These are phyloP conservation scores for Aureobasidium sp. DNA, from an alignment of 2,329 filamentous ascomycete genomes.

Conservation along the genomic window DNA sequence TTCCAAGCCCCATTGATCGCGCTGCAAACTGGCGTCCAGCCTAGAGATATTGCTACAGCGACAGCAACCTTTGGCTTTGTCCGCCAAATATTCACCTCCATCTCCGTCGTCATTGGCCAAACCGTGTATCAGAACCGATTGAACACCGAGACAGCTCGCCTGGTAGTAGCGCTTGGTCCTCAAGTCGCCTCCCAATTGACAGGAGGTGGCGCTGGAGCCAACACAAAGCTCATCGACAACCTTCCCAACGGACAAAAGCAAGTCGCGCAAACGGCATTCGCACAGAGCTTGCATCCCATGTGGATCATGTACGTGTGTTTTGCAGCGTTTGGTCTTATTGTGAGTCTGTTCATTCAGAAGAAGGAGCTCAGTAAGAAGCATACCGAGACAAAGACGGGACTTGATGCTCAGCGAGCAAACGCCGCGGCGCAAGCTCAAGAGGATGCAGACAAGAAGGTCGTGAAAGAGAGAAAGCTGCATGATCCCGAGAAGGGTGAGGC, in stretches of 20 bases:
- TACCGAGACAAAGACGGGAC: slow-evolving; percentile 42
- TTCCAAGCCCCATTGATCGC: slow-evolving; percentile 60
- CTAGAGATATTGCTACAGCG: slow-evolving; percentile 54
- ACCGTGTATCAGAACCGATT: slow-evolving; percentile 70
- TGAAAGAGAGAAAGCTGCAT: slow-evolving; percentile 10
- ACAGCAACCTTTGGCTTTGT: slow-evolving; percentile 58
- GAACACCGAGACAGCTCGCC: slow-evolving; percentile 44
- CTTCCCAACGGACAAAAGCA: slow-evolving; percentile 41
- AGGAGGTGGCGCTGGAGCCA: slow-evolving; percentile 53
- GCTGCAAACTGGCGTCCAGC: slow-evolving; percentile 52
- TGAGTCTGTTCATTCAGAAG: slow-evolving; percentile 33
- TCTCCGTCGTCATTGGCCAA: slow-evolving; percentile 61
- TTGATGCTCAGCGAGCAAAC: slow-evolving; percentile 36
- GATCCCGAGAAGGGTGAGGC: slow-evolving; percentile 11
- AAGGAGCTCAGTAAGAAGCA: slow-evolving; percentile 37
- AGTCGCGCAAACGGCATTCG: slow-evolving; percentile 35
- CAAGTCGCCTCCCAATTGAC: slow-evolving; percentile 46
- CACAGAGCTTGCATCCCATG: slow-evolving; percentile 38
- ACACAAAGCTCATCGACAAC: slow-evolving; percentile 48
- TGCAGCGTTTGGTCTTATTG: slow-evolving; percentile 31
- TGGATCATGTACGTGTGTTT: slow-evolving; percentile 43
- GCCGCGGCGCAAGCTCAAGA: slow-evolving; percentile 26
- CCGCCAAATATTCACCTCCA: slow-evolving; percentile 57
- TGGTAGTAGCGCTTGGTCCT: slow-evolving; percentile 44
- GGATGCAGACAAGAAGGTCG: slow-evolving; percentile 14